Evolutionary conservation across 768 basidiomycete genomes (phyloP), one percentile per base, ranked within the genome.

Genomic region (Leccinum ochraceum): DNA sequence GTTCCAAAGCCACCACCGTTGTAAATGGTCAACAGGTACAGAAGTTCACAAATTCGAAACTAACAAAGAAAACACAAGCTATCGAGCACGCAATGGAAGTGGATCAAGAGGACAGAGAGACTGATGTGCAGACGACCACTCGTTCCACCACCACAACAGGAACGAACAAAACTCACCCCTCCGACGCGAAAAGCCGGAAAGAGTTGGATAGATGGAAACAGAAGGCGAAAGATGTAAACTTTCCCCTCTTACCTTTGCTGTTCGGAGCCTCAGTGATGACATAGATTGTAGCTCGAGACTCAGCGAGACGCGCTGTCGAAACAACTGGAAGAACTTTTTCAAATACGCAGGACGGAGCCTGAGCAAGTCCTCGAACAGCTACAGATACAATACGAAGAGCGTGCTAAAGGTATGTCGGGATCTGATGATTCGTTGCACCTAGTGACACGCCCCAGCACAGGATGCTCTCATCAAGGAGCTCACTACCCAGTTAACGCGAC

Each of bases 341-440:
- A 79, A 36, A 74, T 86, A 44, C 82, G 88, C 50, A 71, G 78
- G 44, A 89, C 89, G 6, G 91, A 92, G 61, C 75, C 88, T 30
- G 90, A 93, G 66, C 75, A 80, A 58, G 68, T 80, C 14, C 68
- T 86, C 53, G 76, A 79, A 58, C 77, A 83, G 14, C 76, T 83
- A 56, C 77, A 78, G 42, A 68, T 76, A 17, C 82, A 84, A 56
- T 83, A 83, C 59, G 80, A 88, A 54, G 79, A 78, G 1, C 77
- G 78, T 28, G 70, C 83, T 22, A 77, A 80, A 69, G 81, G 91
- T 89, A 67, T 57, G 77, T 53, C 42, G 5, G 24, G 6, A 50
- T 39, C 26, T 42, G 17, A 28, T 10, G 3, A 17, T 28, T 8
- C n/a, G 46, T 58, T 52, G 9, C 53, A 46, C 44, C 28, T 56